Evolutionary conservation across 2,329 filamentous ascomycete genomes (phyloP).

Genomic region (Diaporthe velutina): DNA sequence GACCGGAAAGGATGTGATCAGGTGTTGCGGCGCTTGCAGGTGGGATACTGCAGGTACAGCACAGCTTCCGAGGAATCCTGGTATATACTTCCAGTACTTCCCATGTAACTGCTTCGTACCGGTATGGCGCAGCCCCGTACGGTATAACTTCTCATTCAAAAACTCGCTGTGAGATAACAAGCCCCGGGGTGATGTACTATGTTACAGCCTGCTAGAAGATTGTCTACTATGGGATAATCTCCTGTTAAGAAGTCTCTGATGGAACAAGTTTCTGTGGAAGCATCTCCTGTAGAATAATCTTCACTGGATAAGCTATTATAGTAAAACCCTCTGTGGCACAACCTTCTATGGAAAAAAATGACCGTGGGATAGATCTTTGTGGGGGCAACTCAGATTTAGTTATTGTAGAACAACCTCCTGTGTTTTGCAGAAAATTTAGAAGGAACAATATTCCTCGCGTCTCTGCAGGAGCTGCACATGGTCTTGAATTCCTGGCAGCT

Average conservation of each 20-base stretch:
- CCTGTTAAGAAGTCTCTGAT: background rate
- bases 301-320: background rate
- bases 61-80: background rate
- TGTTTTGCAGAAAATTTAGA: background rate
- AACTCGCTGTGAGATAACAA: no score
- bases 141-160: no score
- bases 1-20: background rate
- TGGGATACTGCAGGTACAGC: background rate
- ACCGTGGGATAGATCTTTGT: background rate
- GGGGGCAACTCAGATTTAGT: background rate
- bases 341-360: background rate
- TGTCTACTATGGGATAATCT: background rate
- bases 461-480: background rate
- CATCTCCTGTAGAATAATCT: background rate
- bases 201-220: no score
- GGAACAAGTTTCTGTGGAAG: background rate
- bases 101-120: background rate
- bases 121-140: background rate
- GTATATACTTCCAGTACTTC: background rate
- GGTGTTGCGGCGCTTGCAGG: no score
- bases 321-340: background rate
- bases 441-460: background rate
- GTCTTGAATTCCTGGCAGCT: background rate
- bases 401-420: background rate
- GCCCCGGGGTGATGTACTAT: no score